These are phyloP conservation scores for Neurospora cerealis DNA, from an alignment of 495 filamentous ascomycete genomes.

Conservation along the genomic window DNA sequence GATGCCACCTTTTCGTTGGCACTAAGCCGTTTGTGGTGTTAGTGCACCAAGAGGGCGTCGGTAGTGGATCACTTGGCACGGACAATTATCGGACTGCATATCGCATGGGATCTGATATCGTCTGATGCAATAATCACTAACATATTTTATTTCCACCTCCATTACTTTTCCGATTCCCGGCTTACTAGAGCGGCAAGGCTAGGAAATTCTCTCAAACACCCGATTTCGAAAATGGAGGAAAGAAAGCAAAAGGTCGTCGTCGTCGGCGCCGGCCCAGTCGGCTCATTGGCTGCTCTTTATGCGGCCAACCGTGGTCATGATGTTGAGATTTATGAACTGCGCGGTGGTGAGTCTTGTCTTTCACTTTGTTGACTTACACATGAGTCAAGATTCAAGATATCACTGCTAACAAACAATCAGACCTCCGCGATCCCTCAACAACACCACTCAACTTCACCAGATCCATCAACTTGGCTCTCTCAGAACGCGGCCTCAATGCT, in stretches of 20 bases:
- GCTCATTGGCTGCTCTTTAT: slow-evolving; percentile 84
- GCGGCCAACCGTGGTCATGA: slow-evolving; percentile 76
- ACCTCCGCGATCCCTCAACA: slow-evolving; percentile 75
- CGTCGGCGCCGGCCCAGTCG: slow-evolving; percentile 87
- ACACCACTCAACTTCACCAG: slow-evolving; percentile 91
- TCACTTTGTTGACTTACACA: not conserved
- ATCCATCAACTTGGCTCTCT: slow-evolving; percentile 94
- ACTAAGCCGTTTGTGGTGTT: not conserved
- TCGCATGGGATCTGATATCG: not conserved
- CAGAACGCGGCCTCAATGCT: slow-evolving; percentile 87
- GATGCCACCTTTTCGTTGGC: not conserved
- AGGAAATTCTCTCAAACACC: not conserved
- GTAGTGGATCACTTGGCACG: not conserved
- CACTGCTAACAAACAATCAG: slow-evolving; percentile 32
- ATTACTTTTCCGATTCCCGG: not conserved
- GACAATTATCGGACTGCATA: not conserved
- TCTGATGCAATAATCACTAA: not conserved
- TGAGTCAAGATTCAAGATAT: not conserved
- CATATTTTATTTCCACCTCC: not conserved
- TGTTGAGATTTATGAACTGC: slow-evolving; percentile 90
- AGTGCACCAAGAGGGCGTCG: not conserved
- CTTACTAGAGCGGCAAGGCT: not conserved
- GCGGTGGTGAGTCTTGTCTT: slow-evolving; percentile 58
- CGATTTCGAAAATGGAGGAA: not conserved
- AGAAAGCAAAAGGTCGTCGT: slow-evolving; percentile 62